phyloP scores from a whole-genome alignment of 2,329 filamentous ascomycete species.

The Sporothrix brasiliensis region DNA sequence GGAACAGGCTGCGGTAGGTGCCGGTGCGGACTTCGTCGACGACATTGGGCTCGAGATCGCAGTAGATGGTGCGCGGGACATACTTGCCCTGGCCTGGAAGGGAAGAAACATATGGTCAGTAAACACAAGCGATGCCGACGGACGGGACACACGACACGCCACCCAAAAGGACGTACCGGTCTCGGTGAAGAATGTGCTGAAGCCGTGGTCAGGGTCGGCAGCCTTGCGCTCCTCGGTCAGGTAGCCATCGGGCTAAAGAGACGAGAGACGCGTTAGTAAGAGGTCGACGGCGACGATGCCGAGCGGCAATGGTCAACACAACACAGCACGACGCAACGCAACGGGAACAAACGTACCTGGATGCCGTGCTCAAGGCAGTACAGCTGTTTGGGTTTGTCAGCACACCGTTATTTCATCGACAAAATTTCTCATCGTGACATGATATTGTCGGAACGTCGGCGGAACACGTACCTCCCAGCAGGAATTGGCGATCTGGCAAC shows the following conservation, averaged over 20 bases:
- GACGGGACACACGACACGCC: not conserved
- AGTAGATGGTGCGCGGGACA: constrained; percentile 98
- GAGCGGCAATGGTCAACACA: constrained; percentile 25
- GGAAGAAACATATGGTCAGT: not conserved
- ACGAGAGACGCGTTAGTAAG: constrained; percentile 42
- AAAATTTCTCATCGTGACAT: not conserved
- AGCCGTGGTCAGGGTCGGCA: constrained; percentile 90
- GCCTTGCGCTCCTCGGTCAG: constrained; percentile 97
- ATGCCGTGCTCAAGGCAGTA: constrained; percentile 99
- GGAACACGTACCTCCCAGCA: constrained; percentile 94
- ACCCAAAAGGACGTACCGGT: constrained; percentile 67
- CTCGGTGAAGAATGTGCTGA: constrained; percentile 99
- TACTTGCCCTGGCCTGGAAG: constrained; percentile 91
- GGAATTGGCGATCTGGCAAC: constrained; percentile 99
- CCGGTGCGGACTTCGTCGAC: constrained; percentile 99
- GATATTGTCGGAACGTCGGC: not conserved
- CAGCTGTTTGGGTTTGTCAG: constrained; percentile 62
- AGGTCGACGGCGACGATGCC: not conserved
- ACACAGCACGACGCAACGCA: constrained; percentile 28
- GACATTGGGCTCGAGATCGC: constrained; percentile 99
- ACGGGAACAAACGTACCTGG: constrained; percentile 67
- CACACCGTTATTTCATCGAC: not conserved
- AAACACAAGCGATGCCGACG: not conserved
- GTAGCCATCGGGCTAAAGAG: constrained; percentile 86
- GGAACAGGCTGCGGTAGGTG: constrained; percentile 93